These are phyloP conservation scores for Medicago truncatula DNA, from an alignment of 306 rosid genomes.

Conservation along the genomic window MtrunA17r5.0-ANR NC_053042.1:4604001-4604500, in stretches of 20 bases:
- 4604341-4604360: constrained; percentile 15
- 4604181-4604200: constrained; percentile 13
- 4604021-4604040: constrained; percentile 28
- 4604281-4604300: constrained; percentile 16
- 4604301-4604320: constrained; percentile 36
- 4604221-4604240: constrained; percentile 16
- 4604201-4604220: constrained; percentile 27
- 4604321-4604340: background rate
- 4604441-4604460: background rate
- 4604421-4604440: background rate
- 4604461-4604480: background rate
- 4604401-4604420: background rate
- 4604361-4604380: constrained; percentile 9
- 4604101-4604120: constrained; percentile 24
- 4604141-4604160: background rate
- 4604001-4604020: background rate
- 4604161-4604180: constrained; percentile 8
- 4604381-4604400: background rate
- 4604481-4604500: background rate
- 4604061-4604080: constrained; percentile 4
- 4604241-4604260: background rate
- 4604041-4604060: constrained; percentile 3
- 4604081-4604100: background rate
- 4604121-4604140: constrained; percentile 23
- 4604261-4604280: background rate